phyloP scores from a whole-genome alignment of 1,284 basidiomycete species.

The Trichosporon asahii region DNA sequence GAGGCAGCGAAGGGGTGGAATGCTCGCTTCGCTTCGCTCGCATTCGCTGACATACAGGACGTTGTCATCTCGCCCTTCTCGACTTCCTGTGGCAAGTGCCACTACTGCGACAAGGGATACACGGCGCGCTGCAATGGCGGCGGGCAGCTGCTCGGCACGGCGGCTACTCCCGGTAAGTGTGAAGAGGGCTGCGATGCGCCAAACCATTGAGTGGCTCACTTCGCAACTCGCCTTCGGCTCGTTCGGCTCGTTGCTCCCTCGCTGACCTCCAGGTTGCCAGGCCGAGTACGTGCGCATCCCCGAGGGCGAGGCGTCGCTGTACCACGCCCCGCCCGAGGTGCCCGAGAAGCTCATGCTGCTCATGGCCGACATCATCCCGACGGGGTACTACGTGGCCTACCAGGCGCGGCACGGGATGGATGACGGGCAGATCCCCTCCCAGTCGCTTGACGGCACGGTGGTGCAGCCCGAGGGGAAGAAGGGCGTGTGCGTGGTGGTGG shows the following conservation, averaged over 20 bases:
- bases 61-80: slow-evolving; percentile 85
- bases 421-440: slow-evolving; percentile 22
- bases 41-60: slow-evolving; percentile 50
- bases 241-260: not conserved
- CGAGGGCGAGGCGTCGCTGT: slow-evolving; percentile 49
- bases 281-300: slow-evolving; percentile 81
- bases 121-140: slow-evolving; percentile 67
- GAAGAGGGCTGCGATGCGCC: not conserved
- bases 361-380: slow-evolving; percentile 54
- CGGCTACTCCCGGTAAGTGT: slow-evolving; percentile 66
- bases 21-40: not conserved
- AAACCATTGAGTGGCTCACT: not conserved
- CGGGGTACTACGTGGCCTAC: slow-evolving; percentile 51
- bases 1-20: too few relatives aligned
- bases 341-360: slow-evolving; percentile 50
- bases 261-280: slow-evolving; percentile 53
- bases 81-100: slow-evolving; percentile 61
- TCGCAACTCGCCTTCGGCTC: not conserved
- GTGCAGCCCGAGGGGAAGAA: slow-evolving; percentile 31
- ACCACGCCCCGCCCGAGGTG: slow-evolving; percentile 46
- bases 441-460: slow-evolving; percentile 10
- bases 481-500: slow-evolving; percentile 48
- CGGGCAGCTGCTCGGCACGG: slow-evolving; percentile 48
- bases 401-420: slow-evolving; percentile 47
- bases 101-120: slow-evolving; percentile 68